Evolutionary conservation across 208 protist species (phyloP).

Genomic region (Plasmodiophora brassicae): DNA sequence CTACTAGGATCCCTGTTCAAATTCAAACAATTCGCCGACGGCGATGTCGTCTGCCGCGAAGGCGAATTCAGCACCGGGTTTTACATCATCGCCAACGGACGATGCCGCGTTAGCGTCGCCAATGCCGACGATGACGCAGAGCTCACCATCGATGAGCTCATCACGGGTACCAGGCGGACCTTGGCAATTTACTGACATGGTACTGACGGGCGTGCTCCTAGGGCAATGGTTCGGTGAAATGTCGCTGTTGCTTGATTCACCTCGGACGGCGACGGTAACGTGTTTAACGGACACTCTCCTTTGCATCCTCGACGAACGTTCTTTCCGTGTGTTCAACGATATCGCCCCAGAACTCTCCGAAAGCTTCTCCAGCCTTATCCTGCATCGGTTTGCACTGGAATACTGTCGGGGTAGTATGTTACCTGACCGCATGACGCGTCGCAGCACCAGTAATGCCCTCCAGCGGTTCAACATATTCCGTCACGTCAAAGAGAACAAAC

Average conservation of each 20-base stretch:
- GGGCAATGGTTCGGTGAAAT: slow-evolving; percentile 34
- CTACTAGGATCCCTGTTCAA: not conserved
- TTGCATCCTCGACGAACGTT: not conserved
- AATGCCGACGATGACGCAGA: not conserved
- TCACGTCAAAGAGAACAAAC: slow-evolving; percentile 31
- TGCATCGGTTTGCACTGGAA: not conserved
- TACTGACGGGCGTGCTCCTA: no score
- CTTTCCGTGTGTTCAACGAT: slow-evolving; percentile 7
- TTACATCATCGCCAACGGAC: slow-evolving; percentile 26
- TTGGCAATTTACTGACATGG: no score
- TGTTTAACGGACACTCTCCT: not conserved
- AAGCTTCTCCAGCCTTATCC: slow-evolving; percentile 16
- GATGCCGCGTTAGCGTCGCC: not conserved
- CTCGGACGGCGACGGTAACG: not conserved
- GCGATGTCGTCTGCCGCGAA: slow-evolving; percentile 28
- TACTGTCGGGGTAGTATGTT: not conserved
- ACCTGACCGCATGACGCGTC: not conserved
- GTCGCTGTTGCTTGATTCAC: slow-evolving; percentile 18
- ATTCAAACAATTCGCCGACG: slow-evolving; percentile 5
- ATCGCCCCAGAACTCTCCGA: slow-evolving; percentile 12
- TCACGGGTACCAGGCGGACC: not conserved
- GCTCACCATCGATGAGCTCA: not conserved
- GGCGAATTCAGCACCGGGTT: slow-evolving; percentile 18
- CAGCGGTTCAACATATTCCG: slow-evolving; percentile 7
- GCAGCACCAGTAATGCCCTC: not conserved